phyloP scores from a whole-genome alignment of 2,329 filamentous ascomycete species.

The Amauroascus verrucosus region DNA sequence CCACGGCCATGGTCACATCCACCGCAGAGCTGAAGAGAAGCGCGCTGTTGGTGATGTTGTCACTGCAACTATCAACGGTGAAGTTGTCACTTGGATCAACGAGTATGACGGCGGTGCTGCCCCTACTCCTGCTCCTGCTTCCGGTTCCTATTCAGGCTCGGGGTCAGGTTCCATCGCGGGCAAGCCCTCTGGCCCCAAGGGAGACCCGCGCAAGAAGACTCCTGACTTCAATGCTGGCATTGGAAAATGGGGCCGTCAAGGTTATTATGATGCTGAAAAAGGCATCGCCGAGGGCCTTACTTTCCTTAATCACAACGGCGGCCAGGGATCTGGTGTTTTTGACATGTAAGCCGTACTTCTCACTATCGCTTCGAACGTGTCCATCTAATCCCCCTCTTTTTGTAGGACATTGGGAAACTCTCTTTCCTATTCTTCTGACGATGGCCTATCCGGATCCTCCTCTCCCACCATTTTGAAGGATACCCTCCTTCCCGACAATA shows the following conservation, averaged over 20 bases:
- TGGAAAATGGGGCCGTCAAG: conserved; percentile 36
- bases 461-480: conserved; percentile 43
- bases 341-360: conserved; percentile 33
- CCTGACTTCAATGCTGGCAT: conserved; percentile 19
- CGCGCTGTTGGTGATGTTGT: conserved; percentile 43
- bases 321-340: conserved; percentile 46
- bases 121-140: conserved; percentile 7
- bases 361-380: neutral
- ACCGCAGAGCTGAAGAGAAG: conserved; percentile 33
- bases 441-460: conserved; percentile 39
- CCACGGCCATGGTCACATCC: conserved; percentile 43
- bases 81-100: conserved; percentile 51
- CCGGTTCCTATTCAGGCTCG: conserved; percentile 11
- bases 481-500: conserved; percentile 39
- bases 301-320: conserved; percentile 51
- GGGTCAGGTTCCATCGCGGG: conserved; percentile 4
- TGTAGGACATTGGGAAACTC: conserved; percentile 45
- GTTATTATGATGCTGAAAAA: conserved; percentile 39
- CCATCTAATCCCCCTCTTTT: conserved; percentile 18
- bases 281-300: conserved; percentile 43
- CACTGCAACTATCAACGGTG: conserved; percentile 49
- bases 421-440: conserved; percentile 44
- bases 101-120: conserved; percentile 37
- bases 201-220: conserved; percentile 10
- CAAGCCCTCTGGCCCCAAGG: neutral